These are phyloP conservation scores for Amesomyces nigricolor DNA, from an alignment of 2,329 filamentous ascomycete genomes.

Conservation along the genomic window DNA sequence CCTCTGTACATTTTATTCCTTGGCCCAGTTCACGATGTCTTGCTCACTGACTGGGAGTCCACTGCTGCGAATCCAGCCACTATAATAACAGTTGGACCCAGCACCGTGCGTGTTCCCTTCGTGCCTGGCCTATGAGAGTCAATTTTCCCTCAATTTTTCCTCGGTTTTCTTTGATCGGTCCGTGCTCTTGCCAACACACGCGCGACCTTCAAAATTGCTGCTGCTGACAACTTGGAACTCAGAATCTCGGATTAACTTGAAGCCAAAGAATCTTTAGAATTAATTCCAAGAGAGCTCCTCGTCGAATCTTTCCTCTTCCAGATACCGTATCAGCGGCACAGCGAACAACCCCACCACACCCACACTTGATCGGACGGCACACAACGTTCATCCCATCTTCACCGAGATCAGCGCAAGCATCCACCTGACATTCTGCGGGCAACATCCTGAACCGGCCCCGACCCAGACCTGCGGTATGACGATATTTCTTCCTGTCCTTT, in stretches of 20 bases:
- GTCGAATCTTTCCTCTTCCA: no score
- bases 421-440: conserved; percentile 1
- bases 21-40: no score
- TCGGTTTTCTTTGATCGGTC: neutral
- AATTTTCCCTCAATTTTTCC: neutral
- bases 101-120: neutral
- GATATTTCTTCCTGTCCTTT: neutral
- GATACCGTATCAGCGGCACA: neutral
- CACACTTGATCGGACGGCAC: conserved; percentile 1
- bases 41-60: no score
- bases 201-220: neutral
- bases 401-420: conserved; percentile 3
- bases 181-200: conserved; percentile 5
- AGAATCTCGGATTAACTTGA: neutral
- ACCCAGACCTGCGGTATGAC: conserved; percentile 4
- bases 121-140: neutral
- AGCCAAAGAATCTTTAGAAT: neutral
- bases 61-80: neutral
- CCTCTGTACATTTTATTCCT: neutral
- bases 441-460: neutral
- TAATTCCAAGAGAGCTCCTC: neutral
- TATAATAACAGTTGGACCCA: conserved; percentile 7
- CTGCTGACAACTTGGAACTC: neutral
- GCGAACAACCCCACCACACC: conserved; percentile 4
- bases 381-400: conserved; percentile 5